Base-by-base conservation (phyloP, 331 rosid species). In the Spiraea crenata region DNA sequence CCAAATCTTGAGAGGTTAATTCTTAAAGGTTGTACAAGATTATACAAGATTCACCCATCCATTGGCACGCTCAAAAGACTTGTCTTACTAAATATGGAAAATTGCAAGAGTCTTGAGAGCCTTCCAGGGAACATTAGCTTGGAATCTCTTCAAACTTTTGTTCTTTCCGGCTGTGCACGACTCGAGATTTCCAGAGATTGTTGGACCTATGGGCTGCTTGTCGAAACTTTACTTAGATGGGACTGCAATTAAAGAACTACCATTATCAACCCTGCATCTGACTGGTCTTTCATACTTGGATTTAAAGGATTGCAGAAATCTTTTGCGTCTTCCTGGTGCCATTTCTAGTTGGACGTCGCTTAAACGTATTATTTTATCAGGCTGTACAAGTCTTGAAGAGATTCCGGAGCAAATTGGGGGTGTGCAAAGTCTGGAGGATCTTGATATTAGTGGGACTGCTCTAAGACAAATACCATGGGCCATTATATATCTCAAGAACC, bases 131-230 rank as follows among this genome's bases (percentile, higher is more conserved):
- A 15, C 7, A 54, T 70, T n/a, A 46, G 19, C 37, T 44, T 63
- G 55, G 7, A 25, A 37, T 62, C 72, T 42, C 80, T 76, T 3
- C 4, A 4, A 52, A 31, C 57, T 25, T 44, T 63, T 1, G 20
- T 3, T 63, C 81, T 77, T 47, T 63, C 76, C 0, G 76, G 76
- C 0, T 77, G 81, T 47, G 54, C 67, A 5, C 70, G 50, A 35
- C 67, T 77, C 4, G 0, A 0, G 37, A 7, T 70, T 77, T 46
- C 76, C 76, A 3, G 37, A 70, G 67, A 45, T 63, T 45, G 25
- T 17, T 46, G 76, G 48, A 25, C 13, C 14, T 5, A 56, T 56
- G 76, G 7, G 34, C 9, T 4, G 16, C 3, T 25, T 74, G 13
- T 42, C 65, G 2, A 13, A 45, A 25, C 56, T 64, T 64, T 17